A percentile compares a stretch with the other conserved stretches of the same genome.
These are phyloP conservation scores for Nakazawaea anatomiae DNA, from an alignment of 805 yeast species.

Conservation along the genomic window DNA sequence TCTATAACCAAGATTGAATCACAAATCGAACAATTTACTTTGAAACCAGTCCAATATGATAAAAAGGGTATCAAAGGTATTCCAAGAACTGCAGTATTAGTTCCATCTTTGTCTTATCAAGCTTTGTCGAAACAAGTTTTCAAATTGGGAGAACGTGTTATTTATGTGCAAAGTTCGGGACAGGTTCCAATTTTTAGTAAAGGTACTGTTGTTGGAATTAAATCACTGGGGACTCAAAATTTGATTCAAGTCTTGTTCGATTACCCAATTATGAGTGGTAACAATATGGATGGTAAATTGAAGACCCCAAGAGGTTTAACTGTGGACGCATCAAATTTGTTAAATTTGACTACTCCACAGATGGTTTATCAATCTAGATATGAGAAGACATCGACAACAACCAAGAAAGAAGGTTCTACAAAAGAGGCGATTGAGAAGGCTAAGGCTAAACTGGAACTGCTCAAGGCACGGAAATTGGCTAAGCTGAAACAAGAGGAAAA, in stretches of 20 bases:
- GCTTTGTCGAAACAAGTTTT: constrained; percentile 71
- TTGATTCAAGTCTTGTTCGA: constrained; percentile 82
- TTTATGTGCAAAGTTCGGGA: constrained; percentile 80
- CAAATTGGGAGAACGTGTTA: constrained; percentile 83
- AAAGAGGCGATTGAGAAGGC: constrained; percentile 12
- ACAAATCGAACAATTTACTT: constrained; percentile 40
- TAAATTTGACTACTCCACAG: constrained; percentile 73
- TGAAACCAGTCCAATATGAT: constrained; percentile 37
- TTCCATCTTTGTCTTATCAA: constrained; percentile 68
- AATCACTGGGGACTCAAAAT: constrained; percentile 52
- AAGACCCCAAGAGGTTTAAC: constrained; percentile 76
- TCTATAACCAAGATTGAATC: constrained; percentile 66
- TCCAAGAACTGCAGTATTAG: constrained; percentile 77
- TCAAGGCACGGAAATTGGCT: constrained; percentile 10
- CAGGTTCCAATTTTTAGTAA: constrained; percentile 81
- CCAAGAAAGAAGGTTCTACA: constrained; percentile 19
- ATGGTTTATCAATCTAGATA: constrained; percentile 71
- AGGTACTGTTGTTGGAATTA: constrained; percentile 80
- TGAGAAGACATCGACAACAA: constrained; percentile 29
- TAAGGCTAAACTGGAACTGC: constrained; percentile 7
- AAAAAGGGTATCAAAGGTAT: constrained; percentile 67
- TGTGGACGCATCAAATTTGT: constrained; percentile 72
- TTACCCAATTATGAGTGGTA: constrained; percentile 75
- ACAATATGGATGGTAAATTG: constrained; percentile 71
- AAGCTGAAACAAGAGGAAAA: constrained; percentile 23